These are phyloP conservation scores for Talaromyces liani DNA, from an alignment of 495 filamentous ascomycete species.

Conservation along the genomic window DNA sequence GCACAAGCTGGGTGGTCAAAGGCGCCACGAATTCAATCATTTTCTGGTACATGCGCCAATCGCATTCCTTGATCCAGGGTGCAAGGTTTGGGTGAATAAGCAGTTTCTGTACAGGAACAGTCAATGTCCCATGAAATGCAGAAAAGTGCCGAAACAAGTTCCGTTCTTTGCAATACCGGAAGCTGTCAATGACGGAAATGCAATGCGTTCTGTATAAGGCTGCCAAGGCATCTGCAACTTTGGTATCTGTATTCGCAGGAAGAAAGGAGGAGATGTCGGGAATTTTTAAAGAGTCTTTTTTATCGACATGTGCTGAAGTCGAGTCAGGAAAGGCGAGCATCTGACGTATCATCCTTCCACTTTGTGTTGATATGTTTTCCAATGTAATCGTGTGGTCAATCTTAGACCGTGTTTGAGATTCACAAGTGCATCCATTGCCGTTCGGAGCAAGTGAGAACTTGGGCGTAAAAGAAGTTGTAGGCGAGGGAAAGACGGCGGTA, in stretches of 20 bases:
- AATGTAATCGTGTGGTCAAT: slow-evolving; percentile 23
- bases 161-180: slow-evolving; percentile 91
- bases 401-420: slow-evolving; percentile 15
- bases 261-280: slow-evolving; percentile 72
- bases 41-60: slow-evolving; percentile 90
- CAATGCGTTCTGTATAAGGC: slow-evolving; percentile 90
- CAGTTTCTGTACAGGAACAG: slow-evolving; percentile 94
- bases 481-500: slow-evolving; percentile 63
- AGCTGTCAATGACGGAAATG: slow-evolving; percentile 87
- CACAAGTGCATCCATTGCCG: slow-evolving; percentile 24
- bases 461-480: slow-evolving; percentile 34
- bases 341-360: slow-evolving; percentile 52
- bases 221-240: slow-evolving; percentile 70
- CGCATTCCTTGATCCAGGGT: slow-evolving; percentile 90
- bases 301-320: slow-evolving; percentile 43
- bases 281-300: slow-evolving; percentile 63
- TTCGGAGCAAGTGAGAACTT: slow-evolving; percentile 19
- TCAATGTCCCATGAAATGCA: slow-evolving; percentile 91
- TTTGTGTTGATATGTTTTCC: slow-evolving; percentile 35
- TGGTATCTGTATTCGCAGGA: slow-evolving; percentile 66
- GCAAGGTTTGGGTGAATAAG: slow-evolving; percentile 74
- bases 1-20: slow-evolving; percentile 81
- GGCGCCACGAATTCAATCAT: slow-evolving; percentile 87
- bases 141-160: slow-evolving; percentile 93
- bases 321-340: slow-evolving; percentile 58